Evolutionary conservation across 2,329 filamentous ascomycete species (phyloP), one percentile per base, ranked within the genome.

Genomic region (Pseudomassariella vexata): DNA sequence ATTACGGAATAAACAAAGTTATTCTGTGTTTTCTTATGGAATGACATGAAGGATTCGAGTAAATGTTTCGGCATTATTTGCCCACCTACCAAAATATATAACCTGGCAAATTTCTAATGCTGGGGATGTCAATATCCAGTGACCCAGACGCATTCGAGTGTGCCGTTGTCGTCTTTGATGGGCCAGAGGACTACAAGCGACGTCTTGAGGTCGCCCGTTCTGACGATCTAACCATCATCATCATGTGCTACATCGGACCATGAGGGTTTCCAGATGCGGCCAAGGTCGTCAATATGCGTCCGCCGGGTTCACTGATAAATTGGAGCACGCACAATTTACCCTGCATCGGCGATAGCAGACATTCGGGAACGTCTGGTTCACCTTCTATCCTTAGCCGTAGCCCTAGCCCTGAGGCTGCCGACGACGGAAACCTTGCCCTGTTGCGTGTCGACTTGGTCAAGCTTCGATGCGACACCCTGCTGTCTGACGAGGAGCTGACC

Each of bases 371-470:
- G 3, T 73, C 69, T 3, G 68, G 65, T 1, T 70, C 65, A 3
- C 70, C 70, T 2, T 71, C 66, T 0, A 73, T 75, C 30, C 50
- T 74, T n/a, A 73, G 74, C 38, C 70, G 68, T 2, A 69, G 62
- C 26, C 70, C 70, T 2, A 69, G 62, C 26, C 70, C 70, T 6
- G 70, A 75, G 47, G 70, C 70, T 9, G 68, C 69, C 2, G 66
- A 65, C 8, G 69, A 68, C 6, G 70, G 70, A 2, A 73, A 73
- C 32, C 53, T 74, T 14, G 68, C 65, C 4, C 55, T 74, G 14
- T 47, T 74, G 14, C 49, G 48, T 10, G 65, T 74, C 5, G 70
- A 74, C 40, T 48, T 74, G 34, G 61, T 48, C 34, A 62, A 63
- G 43, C 56, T 69, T 6, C 56, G 59, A 3, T 68, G 73, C 3